A percentile compares a stretch with the other conserved stretches of the same genome.
These are phyloP conservation scores for Peronospora destructor DNA, from an alignment of 352 stramenopile species.

Conservation along the genomic window DNA sequence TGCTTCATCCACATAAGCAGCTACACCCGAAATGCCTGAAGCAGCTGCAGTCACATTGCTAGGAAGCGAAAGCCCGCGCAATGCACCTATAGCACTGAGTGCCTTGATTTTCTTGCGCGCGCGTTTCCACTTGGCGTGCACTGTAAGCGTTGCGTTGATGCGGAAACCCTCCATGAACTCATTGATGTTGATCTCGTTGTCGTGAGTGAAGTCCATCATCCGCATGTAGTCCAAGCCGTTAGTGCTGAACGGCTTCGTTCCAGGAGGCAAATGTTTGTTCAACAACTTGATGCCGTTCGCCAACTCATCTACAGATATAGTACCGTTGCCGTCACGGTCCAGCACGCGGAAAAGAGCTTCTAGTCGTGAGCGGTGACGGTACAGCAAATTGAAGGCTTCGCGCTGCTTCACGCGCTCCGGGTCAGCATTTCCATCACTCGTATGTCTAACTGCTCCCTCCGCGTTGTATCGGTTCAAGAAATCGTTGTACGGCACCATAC, in stretches of 20 bases:
- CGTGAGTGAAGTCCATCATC: constrained; percentile 82
- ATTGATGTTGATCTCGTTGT: constrained; percentile 88
- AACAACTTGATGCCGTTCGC: constrained; percentile 74
- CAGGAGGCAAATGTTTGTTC: constrained; percentile 66
- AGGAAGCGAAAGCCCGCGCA: constrained; percentile 34
- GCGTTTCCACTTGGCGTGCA: constrained; percentile 83
- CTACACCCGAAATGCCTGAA: constrained; percentile 14
- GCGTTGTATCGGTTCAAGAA: constrained; percentile 79
- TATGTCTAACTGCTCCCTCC: constrained; percentile 28
- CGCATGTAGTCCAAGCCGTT: constrained; percentile 73
- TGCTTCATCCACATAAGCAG: constrained; percentile 6
- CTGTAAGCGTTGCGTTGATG: constrained; percentile 80
- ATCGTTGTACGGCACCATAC: constrained; percentile 58
- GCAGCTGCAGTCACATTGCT: constrained; percentile 23
- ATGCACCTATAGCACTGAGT: constrained; percentile 65
- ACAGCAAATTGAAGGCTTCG: constrained; percentile 75
- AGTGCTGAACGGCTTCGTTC: constrained; percentile 60
- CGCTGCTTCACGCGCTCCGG: constrained; percentile 46
- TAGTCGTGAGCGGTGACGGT: constrained; percentile 70
- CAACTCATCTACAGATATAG: constrained; percentile 75
- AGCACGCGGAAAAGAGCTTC: constrained; percentile 80
- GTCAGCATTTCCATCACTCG: constrained; percentile 27
- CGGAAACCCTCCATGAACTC: constrained; percentile 87
- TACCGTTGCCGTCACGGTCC: constrained; percentile 76
- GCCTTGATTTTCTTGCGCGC: constrained; percentile 83